Evolutionary conservation across 2,329 filamentous ascomycete genomes (phyloP).

Genomic region (Fusarium sp.): DNA sequence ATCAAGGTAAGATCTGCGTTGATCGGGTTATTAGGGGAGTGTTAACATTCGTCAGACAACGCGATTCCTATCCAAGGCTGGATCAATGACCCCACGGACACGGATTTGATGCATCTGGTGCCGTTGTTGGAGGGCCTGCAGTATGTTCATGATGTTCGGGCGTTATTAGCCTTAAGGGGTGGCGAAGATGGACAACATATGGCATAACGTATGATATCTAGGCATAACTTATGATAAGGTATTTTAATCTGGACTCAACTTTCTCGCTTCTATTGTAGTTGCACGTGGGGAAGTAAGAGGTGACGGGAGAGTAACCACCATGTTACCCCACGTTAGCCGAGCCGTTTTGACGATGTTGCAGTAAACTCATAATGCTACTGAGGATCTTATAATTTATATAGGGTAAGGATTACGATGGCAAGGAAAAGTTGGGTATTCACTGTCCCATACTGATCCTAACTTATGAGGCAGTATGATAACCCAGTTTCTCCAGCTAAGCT

Average conservation of each 20-base stretch:
- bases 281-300: constrained; percentile 30
- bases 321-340: neutral
- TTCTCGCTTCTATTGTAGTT: constrained; percentile 10
- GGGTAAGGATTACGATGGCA: neutral
- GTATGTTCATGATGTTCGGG: constrained; percentile 95
- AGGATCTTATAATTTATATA: neutral
- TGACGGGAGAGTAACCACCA: constrained; percentile 14
- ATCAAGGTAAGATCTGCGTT: constrained; percentile 78
- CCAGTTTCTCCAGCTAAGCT: neutral
- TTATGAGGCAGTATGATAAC: too few relatives aligned
- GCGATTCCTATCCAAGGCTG: constrained; percentile 99
- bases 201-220: constrained; percentile 48
- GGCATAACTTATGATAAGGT: constrained; percentile 22
- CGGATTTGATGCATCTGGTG: constrained; percentile 91
- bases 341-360: neutral
- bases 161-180: constrained; percentile 86
- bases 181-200: constrained; percentile 79
- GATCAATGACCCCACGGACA: constrained; percentile 98
- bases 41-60: constrained; percentile 74
- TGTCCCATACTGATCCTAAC: neutral
- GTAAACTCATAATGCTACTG: neutral
- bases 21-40: neutral
- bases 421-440: neutral
- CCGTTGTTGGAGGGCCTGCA: constrained; percentile 93
- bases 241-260: constrained; percentile 24